Evolutionary conservation across 2,329 filamentous ascomycete species (phyloP).

Genomic region (Claviceps maximensis): DNA sequence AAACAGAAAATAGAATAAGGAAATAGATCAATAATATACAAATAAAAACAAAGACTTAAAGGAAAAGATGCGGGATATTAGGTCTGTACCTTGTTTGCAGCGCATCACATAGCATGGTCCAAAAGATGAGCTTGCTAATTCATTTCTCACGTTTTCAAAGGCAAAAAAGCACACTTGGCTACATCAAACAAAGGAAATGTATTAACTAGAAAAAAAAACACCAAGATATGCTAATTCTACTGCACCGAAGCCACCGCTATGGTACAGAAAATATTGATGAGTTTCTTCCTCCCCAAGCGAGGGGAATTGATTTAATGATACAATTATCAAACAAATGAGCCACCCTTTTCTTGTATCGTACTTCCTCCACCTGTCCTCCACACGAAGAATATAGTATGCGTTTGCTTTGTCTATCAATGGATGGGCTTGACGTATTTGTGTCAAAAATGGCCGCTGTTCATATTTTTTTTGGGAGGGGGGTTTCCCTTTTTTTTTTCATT

Average conservation of each 20-base stretch:
- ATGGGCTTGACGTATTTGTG: not conserved
- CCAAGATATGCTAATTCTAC: slow-evolving; percentile 5
- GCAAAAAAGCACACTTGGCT: too few relatives aligned
- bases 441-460: not conserved
- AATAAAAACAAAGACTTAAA: too few relatives aligned
- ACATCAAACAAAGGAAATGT: not conserved
- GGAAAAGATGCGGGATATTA: too few relatives aligned
- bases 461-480: not conserved
- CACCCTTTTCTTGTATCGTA: not conserved
- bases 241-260: slow-evolving; percentile 5
- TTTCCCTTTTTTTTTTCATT: too few relatives aligned
- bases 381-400: not conserved
- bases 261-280: slow-evolving; percentile 3
- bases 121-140: too few relatives aligned
- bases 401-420: not conserved
- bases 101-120: too few relatives aligned
- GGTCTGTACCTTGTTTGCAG: too few relatives aligned
- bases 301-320: slow-evolving; percentile 5
- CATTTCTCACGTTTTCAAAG: too few relatives aligned
- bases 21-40: too few relatives aligned
- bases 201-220: not conserved
- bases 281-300: not conserved
- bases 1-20: too few relatives aligned
- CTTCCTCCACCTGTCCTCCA: not conserved
- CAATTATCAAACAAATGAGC: slow-evolving; percentile 7